phyloP scores from a whole-genome alignment of 768 basidiomycete species.

The Holtermannia corniformis region DNA sequence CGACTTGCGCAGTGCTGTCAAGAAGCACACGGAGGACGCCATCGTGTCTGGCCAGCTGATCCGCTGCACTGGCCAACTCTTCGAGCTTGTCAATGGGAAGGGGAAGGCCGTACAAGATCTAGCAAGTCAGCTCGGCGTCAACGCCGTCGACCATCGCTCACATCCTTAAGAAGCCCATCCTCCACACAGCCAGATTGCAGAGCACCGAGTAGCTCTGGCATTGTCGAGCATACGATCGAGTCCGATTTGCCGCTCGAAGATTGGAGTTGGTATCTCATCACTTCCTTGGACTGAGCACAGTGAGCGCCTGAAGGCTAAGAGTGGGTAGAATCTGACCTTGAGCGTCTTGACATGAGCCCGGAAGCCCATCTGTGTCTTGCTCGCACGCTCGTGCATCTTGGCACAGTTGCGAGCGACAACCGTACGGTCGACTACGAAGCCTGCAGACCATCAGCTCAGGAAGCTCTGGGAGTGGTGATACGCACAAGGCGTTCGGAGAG shows the following conservation, averaged over 20 bases:
- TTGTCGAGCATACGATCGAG: conserved; percentile 67
- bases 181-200: conserved; percentile 57
- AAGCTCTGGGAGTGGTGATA: neutral
- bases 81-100: conserved; percentile 59
- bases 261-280: conserved; percentile 58
- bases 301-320: neutral
- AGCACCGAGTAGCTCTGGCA: conserved; percentile 72
- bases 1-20: conserved; percentile 65
- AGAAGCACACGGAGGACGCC: conserved; percentile 59
- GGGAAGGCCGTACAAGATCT: conserved; percentile 78
- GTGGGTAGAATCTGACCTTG: conserved; percentile 48
- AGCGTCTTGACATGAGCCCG: conserved; percentile 79
- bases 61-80: conserved; percentile 56
- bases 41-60: conserved; percentile 51
- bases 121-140: neutral
- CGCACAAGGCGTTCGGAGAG: neutral
- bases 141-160: conserved; percentile 41
- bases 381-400: conserved; percentile 59
- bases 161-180: conserved; percentile 69
- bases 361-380: conserved; percentile 60
- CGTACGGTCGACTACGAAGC: conserved; percentile 61
- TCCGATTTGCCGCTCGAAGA: conserved; percentile 50
- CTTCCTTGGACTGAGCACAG: conserved; percentile 58
- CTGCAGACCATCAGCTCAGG: neutral
- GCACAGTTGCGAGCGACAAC: conserved; percentile 65